Evolutionary conservation across 106 monocot genomes (phyloP), one percentile per base, ranked within the genome.

Genomic region (Acorus calamus): DNA sequence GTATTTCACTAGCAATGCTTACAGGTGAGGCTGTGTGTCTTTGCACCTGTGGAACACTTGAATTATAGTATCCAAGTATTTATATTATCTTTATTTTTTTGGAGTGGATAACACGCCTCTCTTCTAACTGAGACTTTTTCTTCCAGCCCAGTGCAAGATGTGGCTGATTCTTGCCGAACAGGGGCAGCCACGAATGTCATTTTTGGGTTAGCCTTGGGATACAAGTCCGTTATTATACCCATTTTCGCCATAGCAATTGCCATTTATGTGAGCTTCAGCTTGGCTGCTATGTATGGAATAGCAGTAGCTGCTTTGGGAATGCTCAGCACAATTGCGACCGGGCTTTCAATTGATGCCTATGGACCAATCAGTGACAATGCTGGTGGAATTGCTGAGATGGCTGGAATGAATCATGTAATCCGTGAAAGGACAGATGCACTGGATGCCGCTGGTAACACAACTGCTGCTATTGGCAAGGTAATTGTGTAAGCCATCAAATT

Each of bases 391-490:
- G 66, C 71, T 3, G 71, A 77, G 61, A 71, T 77, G 77, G 72
- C 78, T 9, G 78, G 72, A 49, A 80, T 80, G 79, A 80, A 71
- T 70, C 70, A 66, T 57, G 53, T 64, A 14, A 75, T 80, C 14
- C 65, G 75, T 1, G 56, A 75, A 56, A 70, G 75, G 11, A 80
- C 79, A 10, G 79, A 80, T 62, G 79, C 75, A 60, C 62, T 80
- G 49, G 80, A 80, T 71, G 80, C 80, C 44, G 80, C 80, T 46
- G 80, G 80, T 52, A 28, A 80, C 56, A 80, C 79, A 3, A 80
- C 79, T 53, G 79, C 74, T 62, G 79, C 79, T 4, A 80, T 80
- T 56, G 79, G 79, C 52, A 80, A 80, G 75, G 79, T 80, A 62
- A 14, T 14, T 4, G 44, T 11, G 56, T 4, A n/a, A 2, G n/a